Percentiles rank a stretch among this genome's conserved stretches.
phyloP scores from a whole-genome alignment of 331 rosid species.

The Dryas integrifolia region DNA sequence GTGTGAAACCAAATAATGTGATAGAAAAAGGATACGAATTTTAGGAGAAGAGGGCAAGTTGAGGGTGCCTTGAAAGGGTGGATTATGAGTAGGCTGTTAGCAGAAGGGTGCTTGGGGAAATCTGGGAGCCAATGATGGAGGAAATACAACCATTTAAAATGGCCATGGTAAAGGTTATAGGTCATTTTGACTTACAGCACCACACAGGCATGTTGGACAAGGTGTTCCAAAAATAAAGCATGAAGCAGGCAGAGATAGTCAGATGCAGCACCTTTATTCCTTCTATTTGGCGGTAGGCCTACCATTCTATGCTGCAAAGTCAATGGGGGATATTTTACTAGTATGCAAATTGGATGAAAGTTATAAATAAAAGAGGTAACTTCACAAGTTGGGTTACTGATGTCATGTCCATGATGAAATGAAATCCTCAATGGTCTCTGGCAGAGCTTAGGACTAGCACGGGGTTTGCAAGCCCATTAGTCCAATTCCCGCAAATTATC shows the following conservation, averaged over 20 bases:
- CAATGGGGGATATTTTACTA: neutral
- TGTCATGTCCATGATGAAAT: neutral
- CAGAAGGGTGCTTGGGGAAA: neutral
- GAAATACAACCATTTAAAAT: neutral
- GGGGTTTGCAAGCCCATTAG: neutral
- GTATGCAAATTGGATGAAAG: neutral
- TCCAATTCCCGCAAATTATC: too few relatives aligned
- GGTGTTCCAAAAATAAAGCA: slow-evolving; percentile 2
- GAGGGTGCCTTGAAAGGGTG: neutral
- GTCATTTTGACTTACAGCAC: neutral
- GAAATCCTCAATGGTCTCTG: neutral
- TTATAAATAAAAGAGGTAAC: neutral
- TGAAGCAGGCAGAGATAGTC: neutral
- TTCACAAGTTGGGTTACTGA: neutral
- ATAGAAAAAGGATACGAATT: neutral
- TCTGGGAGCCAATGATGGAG: neutral
- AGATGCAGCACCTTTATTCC: neutral
- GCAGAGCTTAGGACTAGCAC: neutral
- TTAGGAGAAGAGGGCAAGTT: neutral
- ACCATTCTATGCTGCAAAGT: neutral
- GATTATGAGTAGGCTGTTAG: slow-evolving; percentile 2
- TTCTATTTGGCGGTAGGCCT: slow-evolving; percentile 1
- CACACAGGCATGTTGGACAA: neutral
- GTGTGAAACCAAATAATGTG: neutral
- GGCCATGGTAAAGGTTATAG: neutral